Conservation (phyloP, 805 yeast genomes). For the Ogataea ramenticola region DNA sequence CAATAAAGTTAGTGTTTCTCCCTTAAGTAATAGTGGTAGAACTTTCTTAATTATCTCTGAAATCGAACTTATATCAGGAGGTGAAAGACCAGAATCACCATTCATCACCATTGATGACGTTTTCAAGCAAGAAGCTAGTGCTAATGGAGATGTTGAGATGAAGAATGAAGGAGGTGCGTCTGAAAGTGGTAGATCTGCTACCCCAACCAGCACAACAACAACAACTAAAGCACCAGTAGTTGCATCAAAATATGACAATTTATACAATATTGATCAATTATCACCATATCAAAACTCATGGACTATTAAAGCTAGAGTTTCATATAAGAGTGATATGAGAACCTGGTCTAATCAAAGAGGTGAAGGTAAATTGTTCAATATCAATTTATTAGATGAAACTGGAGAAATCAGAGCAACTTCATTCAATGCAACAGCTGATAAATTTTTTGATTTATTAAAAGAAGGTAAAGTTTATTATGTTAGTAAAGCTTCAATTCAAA, state of each 20-base stretch:
- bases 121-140: slow-evolving; percentile 1
- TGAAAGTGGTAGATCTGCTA: slow-evolving; percentile 1
- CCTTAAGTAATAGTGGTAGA: slow-evolving; percentile 18
- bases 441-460: slow-evolving; percentile 64
- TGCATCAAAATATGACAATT: slow-evolving; percentile 26
- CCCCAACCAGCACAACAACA: slow-evolving; percentile 2
- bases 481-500: slow-evolving; percentile 71
- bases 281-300: slow-evolving; percentile 89
- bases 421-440: slow-evolving; percentile 80
- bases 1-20: slow-evolving; percentile 15
- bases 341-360: slow-evolving; percentile 85
- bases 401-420: slow-evolving; percentile 96
- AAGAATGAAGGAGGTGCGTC: neutral
- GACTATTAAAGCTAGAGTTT: slow-evolving; percentile 91
- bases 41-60: slow-evolving; percentile 21
- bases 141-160: neutral
- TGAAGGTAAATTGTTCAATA: slow-evolving; percentile 83
- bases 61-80: slow-evolving; percentile 26
- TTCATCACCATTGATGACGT: slow-evolving; percentile 2
- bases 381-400: slow-evolving; percentile 85
- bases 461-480: slow-evolving; percentile 88
- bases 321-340: slow-evolving; percentile 79
- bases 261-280: slow-evolving; percentile 75
- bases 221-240: neutral
- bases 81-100: slow-evolving; percentile 20